Conservation (phyloP, 2,329 filamentous ascomycete genomes). For the Pseudopyricularia javanii region DNA sequence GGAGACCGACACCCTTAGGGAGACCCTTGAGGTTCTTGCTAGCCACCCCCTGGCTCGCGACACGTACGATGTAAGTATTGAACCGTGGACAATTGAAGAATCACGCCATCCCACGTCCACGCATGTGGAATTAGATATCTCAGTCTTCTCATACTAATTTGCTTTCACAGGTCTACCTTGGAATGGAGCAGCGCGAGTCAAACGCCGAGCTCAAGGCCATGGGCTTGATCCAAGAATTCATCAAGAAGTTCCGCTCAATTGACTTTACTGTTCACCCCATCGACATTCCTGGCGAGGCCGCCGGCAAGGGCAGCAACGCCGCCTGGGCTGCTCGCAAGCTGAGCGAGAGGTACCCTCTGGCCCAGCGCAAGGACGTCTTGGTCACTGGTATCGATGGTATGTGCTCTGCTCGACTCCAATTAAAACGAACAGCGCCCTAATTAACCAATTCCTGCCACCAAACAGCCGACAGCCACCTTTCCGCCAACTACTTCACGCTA, state of each 20-base stretch:
- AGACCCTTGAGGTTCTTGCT: conserved; percentile 57
- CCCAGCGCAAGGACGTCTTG: conserved; percentile 46
- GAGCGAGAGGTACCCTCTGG: conserved; percentile 45
- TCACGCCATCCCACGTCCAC: neutral
- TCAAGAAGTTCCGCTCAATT: conserved; percentile 53
- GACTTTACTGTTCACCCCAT: conserved; percentile 55
- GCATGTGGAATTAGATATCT: neutral
- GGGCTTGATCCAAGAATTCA: conserved; percentile 48
- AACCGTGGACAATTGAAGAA: neutral
- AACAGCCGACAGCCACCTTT: conserved; percentile 59
- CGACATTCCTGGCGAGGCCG: conserved; percentile 54
- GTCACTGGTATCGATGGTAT: conserved; percentile 63
- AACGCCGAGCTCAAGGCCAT: conserved; percentile 49
- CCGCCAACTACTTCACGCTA: conserved; percentile 53
- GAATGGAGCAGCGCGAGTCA: conserved; percentile 59
- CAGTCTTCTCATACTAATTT: neutral
- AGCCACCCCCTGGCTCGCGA: conserved; percentile 50
- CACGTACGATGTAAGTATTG: conserved; percentile 54
- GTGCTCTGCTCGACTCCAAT: conserved; percentile 13
- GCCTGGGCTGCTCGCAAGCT: conserved; percentile 58
- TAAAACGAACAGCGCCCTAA: conserved; percentile 7
- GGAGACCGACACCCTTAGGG: conserved; percentile 53
- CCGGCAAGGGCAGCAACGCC: conserved; percentile 65
- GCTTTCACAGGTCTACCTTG: conserved; percentile 49
- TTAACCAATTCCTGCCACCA: conserved; percentile 12